Conservation (phyloP, 805 yeast genomes). For the Saccharomycopsis sp. region DNA sequence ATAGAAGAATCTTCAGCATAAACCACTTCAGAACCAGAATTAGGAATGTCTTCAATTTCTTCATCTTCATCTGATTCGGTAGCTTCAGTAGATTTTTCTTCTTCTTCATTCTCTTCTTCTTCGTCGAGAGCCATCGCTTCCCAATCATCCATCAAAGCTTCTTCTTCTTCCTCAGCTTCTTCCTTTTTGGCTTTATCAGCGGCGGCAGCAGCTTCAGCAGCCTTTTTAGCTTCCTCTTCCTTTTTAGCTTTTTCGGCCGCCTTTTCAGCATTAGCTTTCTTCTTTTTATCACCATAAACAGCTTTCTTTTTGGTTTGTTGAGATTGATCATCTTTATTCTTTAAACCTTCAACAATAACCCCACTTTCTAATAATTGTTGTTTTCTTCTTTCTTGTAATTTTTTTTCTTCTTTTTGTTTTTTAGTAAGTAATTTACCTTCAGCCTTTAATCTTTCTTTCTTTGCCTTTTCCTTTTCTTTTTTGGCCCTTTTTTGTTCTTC, state of each 20-base stretch:
- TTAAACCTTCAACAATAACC: slow-evolving; percentile 57
- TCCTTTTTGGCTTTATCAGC: slow-evolving; percentile 21
- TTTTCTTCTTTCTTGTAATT: slow-evolving; percentile 77
- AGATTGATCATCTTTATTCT: slow-evolving; percentile 24
- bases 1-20: no score
- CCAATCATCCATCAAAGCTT: slow-evolving; percentile 75
- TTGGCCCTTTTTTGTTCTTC: slow-evolving; percentile 54
- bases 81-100: slow-evolving; percentile 7
- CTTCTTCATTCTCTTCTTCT: slow-evolving; percentile 33
- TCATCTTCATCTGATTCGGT: slow-evolving; percentile 22
- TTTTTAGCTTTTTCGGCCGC: slow-evolving; percentile 21
- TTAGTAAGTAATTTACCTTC: slow-evolving; percentile 92
- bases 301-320: slow-evolving; percentile 49
- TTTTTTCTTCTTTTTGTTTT: slow-evolving; percentile 91
- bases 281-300: slow-evolving; percentile 66
- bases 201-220: slow-evolving; percentile 20
- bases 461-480: slow-evolving; percentile 79
- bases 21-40: no score
- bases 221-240: slow-evolving; percentile 22
- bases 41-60: slow-evolving; percentile 22
- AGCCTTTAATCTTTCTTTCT: slow-evolving; percentile 85
- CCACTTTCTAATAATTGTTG: slow-evolving; percentile 71
- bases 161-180: slow-evolving; percentile 35
- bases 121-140: slow-evolving; percentile 58
- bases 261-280: slow-evolving; percentile 26